Conservation (phyloP, 768 basidiomycete genomes). For the Kwoniella europaea region DNA sequence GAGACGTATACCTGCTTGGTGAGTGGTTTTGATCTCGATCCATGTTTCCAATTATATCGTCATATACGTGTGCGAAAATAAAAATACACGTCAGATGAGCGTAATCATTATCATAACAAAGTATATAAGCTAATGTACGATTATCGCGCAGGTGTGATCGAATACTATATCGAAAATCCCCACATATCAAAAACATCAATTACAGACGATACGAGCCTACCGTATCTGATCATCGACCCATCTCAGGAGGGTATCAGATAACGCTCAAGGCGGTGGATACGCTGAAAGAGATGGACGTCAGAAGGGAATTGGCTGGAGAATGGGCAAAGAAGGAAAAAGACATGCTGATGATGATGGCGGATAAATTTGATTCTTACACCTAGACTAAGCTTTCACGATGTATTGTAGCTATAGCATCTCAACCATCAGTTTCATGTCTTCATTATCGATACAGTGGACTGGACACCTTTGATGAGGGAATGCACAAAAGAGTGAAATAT, state of each 20-base stretch:
- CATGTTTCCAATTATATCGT: too few relatives aligned
- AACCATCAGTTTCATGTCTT: background rate
- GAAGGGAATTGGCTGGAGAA: conserved; percentile 64
- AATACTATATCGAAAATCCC: conserved; percentile 70
- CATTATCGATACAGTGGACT: background rate
- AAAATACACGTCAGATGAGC: too few relatives aligned
- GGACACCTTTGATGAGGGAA: background rate
- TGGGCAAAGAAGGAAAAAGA: conserved; percentile 57
- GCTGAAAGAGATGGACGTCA: conserved; percentile 66
- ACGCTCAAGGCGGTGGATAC: conserved; percentile 73
- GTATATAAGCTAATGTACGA: too few relatives aligned
- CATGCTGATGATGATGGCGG: conserved; percentile 49
- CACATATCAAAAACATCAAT: conserved; percentile 68
- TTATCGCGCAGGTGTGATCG: conserved; percentile 94
- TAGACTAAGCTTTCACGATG: background rate
- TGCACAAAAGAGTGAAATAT: background rate
- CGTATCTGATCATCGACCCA: conserved; percentile 87
- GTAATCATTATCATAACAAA: too few relatives aligned
- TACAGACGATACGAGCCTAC: conserved; percentile 85
- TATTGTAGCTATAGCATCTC: too few relatives aligned
- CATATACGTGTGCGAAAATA: too few relatives aligned
- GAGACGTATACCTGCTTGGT: conserved; percentile 85
- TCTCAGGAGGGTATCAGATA: conserved; percentile 77
- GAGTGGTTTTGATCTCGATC: too few relatives aligned
- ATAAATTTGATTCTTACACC: conserved; percentile 10